Percentiles rank a stretch among this genome's conserved stretches.
Evolutionary conservation across 345 rosid species (phyloP).

Genomic region (Mallotus nudiflorus): DNA sequence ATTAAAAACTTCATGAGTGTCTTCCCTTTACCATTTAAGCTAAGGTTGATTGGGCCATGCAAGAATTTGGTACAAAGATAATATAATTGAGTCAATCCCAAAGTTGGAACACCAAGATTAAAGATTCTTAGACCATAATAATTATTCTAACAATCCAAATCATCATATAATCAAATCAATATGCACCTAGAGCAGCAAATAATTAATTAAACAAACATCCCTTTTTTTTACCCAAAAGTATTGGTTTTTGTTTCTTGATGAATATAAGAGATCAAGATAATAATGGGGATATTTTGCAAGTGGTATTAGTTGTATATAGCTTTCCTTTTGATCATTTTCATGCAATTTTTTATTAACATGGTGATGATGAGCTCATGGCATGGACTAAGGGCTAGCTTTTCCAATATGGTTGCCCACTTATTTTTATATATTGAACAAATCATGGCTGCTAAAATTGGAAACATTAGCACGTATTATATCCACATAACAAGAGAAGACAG

Average conservation of each 20-base stretch:
- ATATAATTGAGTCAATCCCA: constrained; percentile 42
- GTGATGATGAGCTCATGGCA: not conserved
- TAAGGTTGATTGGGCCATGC: too few species aligned
- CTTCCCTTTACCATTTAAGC: too few species aligned
- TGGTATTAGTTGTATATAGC: constrained; percentile 10
- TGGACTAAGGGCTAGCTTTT: not conserved
- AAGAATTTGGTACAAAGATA: constrained; percentile 19
- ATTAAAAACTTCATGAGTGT: too few species aligned
- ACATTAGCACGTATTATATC: constrained; percentile 5
- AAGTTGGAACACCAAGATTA: constrained; percentile 31
- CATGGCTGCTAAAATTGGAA: constrained; percentile 20
- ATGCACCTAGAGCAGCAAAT: not conserved
- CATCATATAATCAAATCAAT: constrained; percentile 35
- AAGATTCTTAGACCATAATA: constrained; percentile 58
- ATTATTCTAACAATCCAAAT: constrained; percentile 38
- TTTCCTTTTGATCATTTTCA: not conserved
- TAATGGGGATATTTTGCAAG: constrained; percentile 10
- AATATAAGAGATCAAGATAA: not conserved
- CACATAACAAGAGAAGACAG: constrained; percentile 1
- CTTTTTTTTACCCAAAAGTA: not conserved
- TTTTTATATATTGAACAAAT: not conserved
- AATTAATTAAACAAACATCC: too few species aligned
- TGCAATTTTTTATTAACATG: not conserved
- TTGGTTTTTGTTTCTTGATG: not conserved
- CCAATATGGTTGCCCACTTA: not conserved